Evolutionary conservation across 345 rosid genomes (phyloP).

Genomic region (Lagerstroemia speciosa): DNA sequence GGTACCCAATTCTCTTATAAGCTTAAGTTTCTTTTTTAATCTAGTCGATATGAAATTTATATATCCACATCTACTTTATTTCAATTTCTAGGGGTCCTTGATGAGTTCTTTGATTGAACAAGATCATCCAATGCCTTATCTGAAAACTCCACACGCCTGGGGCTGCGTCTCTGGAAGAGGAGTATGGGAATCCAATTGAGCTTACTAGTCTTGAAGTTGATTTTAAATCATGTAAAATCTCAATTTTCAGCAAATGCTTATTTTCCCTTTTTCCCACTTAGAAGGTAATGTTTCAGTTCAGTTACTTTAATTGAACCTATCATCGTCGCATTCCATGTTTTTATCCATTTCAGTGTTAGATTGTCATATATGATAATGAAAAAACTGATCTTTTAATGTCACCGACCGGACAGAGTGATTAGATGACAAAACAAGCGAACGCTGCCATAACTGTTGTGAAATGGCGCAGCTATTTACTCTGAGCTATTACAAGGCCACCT

Average conservation of each 20-base stretch:
- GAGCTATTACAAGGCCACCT: no score
- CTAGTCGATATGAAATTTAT: no score
- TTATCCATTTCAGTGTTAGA: not conserved
- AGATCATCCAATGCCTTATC: not conserved
- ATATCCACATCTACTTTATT: not conserved
- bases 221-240: not conserved
- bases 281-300: not conserved
- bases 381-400: not conserved
- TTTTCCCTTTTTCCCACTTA: not conserved
- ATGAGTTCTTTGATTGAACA: not conserved
- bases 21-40: no score
- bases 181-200: no score
- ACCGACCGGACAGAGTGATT: not conserved
- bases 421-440: not conserved
- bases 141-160: not conserved
- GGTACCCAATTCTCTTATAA: no score
- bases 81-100: not conserved
- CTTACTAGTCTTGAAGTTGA: not conserved
- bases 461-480: no score
- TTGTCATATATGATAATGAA: not conserved
- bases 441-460: no score
- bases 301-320: not conserved
- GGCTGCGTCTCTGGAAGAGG: no score
- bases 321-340: no score
- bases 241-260: not conserved